Conservation (phyloP, 768 basidiomycete species). For the Lactifluus volemus region DNA sequence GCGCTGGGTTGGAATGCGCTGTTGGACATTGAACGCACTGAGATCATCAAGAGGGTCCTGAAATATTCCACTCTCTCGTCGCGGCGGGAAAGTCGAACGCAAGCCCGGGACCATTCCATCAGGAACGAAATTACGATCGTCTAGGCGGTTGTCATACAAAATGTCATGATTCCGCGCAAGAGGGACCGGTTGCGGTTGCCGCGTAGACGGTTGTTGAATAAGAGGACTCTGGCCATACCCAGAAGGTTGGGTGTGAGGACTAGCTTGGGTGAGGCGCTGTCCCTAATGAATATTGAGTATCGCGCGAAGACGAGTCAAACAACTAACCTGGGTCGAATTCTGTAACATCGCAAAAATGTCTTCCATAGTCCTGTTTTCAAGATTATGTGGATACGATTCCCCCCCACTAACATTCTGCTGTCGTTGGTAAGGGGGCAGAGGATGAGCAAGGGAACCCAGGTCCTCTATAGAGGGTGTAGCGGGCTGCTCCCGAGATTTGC, state of each 20-base stretch:
- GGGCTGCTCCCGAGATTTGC: conserved; percentile 46
- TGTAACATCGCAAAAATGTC: conserved; percentile 77
- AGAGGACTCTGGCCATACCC: conserved; percentile 22
- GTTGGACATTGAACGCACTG: conserved; percentile 50
- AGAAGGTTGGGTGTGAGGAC: conserved; percentile 21
- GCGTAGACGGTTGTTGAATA: conserved; percentile 25
- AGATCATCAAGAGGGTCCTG: conserved; percentile 55
- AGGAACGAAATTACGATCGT: conserved; percentile 72
- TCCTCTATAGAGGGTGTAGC: conserved; percentile 28
- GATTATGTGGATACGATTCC: conserved; percentile 30
- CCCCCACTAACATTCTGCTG: conserved; percentile 39
- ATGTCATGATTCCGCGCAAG: conserved; percentile 50
- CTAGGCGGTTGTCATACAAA: conserved; percentile 62
- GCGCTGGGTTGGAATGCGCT: conserved; percentile 41
- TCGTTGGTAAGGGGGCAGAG: conserved; percentile 29
- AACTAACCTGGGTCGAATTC: conserved; percentile 61
- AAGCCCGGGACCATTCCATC: conserved; percentile 84
- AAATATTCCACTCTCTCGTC: conserved; percentile 46
- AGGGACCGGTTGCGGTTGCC: conserved; percentile 27
- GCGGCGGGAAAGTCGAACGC: conserved; percentile 53
- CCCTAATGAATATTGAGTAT: conserved; percentile 7
- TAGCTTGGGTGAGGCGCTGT: conserved; percentile 14
- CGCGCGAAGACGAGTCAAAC: conserved; percentile 15
- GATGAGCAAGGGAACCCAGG: conserved; percentile 36
- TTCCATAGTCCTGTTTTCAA: conserved; percentile 59